phyloP scores from a whole-genome alignment of 495 filamentous ascomycete genomes.

The Glarea lozoyensis region DNA sequence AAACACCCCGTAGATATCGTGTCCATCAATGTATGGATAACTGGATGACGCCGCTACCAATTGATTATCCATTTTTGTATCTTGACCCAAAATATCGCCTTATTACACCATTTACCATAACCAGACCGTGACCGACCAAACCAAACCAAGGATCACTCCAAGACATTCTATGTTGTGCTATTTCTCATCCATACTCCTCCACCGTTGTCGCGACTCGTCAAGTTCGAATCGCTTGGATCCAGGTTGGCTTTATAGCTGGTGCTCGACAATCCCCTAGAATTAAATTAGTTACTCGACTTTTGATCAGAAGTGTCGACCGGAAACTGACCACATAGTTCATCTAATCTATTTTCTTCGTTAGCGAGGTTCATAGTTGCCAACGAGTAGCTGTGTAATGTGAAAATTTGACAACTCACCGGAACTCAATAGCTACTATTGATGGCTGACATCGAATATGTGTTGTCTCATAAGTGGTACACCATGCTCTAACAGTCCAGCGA shows the following conservation, averaged over 20 bases:
- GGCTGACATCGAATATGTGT: slow-evolving; percentile 20
- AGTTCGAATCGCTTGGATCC: slow-evolving; percentile 8
- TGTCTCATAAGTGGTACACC: slow-evolving; percentile 21
- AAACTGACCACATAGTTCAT: slow-evolving; percentile 20
- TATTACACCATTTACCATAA: not conserved
- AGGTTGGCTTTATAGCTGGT: slow-evolving; percentile 13
- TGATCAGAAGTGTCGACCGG: not conserved
- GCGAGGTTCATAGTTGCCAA: not conserved
- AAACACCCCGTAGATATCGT: not conserved
- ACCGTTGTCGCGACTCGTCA: no score
- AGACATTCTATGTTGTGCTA: not conserved
- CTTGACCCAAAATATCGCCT: not conserved
- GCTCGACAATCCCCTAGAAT: slow-evolving; percentile 18
- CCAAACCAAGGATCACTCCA: not conserved
- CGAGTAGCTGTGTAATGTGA: not conserved
- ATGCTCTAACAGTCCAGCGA: slow-evolving; percentile 20
- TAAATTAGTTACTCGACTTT: not conserved
- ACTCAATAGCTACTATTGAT: slow-evolving; percentile 20
- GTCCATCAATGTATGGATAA: not conserved
- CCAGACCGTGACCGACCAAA: no score
- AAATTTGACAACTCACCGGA: slow-evolving; percentile 17
- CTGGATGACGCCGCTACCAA: slow-evolving; percentile 3
- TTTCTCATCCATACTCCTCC: not conserved
- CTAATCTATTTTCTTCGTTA: slow-evolving; percentile 13
- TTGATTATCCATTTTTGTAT: no score